phyloP scores from a whole-genome alignment of 1,284 basidiomycete genomes.

The Gastroboletus turbinatus region DNA sequence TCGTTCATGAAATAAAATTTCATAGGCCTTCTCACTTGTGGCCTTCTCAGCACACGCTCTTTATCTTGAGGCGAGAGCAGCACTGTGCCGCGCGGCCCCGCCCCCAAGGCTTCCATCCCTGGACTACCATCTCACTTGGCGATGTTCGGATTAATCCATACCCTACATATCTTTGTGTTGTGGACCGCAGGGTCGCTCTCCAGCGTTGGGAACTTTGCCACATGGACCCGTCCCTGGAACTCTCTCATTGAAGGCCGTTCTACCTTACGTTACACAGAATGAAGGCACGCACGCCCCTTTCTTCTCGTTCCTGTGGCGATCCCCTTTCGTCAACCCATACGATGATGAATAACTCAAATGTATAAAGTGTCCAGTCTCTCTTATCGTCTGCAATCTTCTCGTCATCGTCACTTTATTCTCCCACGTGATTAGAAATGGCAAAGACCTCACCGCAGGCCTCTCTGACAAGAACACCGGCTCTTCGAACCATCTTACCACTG shows the following conservation, averaged over 20 bases:
- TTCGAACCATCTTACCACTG: conserved; percentile 25
- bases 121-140: not conserved
- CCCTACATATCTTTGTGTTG: not conserved
- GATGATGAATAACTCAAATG: not conserved
- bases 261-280: too few relatives aligned
- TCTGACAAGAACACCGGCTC: not conserved
- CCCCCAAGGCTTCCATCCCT: not conserved
- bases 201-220: not conserved
- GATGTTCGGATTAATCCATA: not conserved
- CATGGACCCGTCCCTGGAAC: not conserved
- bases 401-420: conserved; percentile 30
- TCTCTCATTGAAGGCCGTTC: too few relatives aligned
- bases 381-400: conserved; percentile 36
- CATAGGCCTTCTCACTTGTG: not conserved
- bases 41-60: not conserved
- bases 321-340: not conserved
- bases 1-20: too few relatives aligned
- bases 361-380: conserved; percentile 21
- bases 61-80: not conserved
- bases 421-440: conserved; percentile 8
- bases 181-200: not conserved
- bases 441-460: conserved; percentile 6
- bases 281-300: conserved; percentile 20
- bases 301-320: not conserved
- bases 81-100: too few relatives aligned